Evolutionary conservation across 164 flowering plant species (phyloP).

Genomic region (Macadamia integrifolia): DNA sequence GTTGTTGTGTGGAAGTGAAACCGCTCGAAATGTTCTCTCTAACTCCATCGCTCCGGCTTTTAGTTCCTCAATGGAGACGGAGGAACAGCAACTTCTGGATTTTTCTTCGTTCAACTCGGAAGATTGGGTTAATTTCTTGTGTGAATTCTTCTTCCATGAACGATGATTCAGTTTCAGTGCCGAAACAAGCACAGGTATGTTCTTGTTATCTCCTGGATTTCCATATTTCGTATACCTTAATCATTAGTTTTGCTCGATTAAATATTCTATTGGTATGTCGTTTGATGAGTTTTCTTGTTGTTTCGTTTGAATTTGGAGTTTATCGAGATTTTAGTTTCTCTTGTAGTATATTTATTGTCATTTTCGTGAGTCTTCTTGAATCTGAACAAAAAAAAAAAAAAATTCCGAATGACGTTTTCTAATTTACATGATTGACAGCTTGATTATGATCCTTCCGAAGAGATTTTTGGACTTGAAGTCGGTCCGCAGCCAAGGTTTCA

Average conservation of each 20-base stretch:
- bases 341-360: too few species aligned
- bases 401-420: background rate
- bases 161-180: constrained; percentile 22
- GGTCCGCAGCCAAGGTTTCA: constrained; percentile 50
- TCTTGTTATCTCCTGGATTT: background rate
- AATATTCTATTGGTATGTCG: too few species aligned
- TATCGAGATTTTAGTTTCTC: too few species aligned
- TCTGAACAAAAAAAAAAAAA: background rate
- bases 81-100: constrained; percentile 16
- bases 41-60: constrained; percentile 17
- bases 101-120: constrained; percentile 20
- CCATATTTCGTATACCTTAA: too few species aligned
- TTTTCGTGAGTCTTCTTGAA: too few species aligned
- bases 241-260: too few species aligned
- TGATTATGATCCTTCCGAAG: constrained; percentile 72
- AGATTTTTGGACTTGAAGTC: constrained; percentile 56
- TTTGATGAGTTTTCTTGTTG: too few species aligned
- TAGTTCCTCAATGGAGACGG: constrained; percentile 20
- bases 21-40: constrained; percentile 23
- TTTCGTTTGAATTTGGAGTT: too few species aligned
- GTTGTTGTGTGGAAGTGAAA: too few species aligned
- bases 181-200: constrained; percentile 28
- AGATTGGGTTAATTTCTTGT: constrained; percentile 13
- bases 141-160: constrained; percentile 17
- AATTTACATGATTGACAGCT: constrained; percentile 26